Conservation (phyloP, 2,329 filamentous ascomycete species). For the Orbilia quercus region DNA sequence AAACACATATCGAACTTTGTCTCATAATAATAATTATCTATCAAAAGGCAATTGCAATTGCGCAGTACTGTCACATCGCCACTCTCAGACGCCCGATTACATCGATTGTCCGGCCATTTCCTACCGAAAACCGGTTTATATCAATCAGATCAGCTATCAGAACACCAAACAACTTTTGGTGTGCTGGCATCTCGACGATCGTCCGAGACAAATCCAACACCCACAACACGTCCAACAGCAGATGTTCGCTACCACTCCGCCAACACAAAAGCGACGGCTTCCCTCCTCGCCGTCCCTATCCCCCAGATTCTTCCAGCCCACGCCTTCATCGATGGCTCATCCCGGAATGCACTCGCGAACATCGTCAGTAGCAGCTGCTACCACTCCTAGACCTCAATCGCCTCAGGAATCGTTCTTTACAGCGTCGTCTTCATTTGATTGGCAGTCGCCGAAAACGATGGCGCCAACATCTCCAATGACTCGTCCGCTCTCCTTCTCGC, state of each 20-base stretch:
- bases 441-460: constrained; percentile 47
- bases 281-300: constrained; percentile 45
- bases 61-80: constrained; percentile 24
- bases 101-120: constrained; percentile 5
- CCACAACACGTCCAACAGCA: constrained; percentile 40
- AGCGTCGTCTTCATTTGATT: constrained; percentile 31
- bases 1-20: constrained; percentile 3
- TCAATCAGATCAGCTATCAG: constrained; percentile 28
- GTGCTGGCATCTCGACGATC: constrained; percentile 42
- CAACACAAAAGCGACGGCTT: constrained; percentile 46
- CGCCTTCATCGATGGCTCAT: constrained; percentile 17
- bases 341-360: constrained; percentile 24
- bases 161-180: neutral
- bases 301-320: constrained; percentile 50
- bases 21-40: neutral
- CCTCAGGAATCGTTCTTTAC: constrained; percentile 48
- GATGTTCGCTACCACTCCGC: constrained; percentile 48
- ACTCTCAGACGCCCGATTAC: constrained; percentile 19
- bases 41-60: constrained; percentile 5
- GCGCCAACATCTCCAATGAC: constrained; percentile 41
- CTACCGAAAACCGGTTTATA: constrained; percentile 50
- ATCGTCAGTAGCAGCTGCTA: constrained; percentile 27
- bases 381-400: constrained; percentile 41
- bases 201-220: constrained; percentile 40
- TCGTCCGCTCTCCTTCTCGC: constrained; percentile 49